These are phyloP conservation scores for Trifolium subterraneum DNA, from an alignment of 306 rosid genomes.

Conservation along the genomic window DNA sequence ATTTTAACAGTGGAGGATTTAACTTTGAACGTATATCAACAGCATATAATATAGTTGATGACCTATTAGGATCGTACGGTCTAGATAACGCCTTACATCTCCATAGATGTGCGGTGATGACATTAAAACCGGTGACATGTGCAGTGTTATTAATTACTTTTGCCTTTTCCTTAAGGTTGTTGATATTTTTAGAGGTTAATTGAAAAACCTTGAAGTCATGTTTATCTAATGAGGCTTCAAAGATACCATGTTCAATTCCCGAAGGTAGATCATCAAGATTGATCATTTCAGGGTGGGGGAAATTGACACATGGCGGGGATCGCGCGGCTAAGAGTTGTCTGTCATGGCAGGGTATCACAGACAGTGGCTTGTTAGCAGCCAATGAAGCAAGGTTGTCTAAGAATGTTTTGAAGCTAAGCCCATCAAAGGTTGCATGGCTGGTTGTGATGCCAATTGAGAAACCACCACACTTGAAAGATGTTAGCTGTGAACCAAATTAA, in stretches of 20 bases:
- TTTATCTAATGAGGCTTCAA: conserved; percentile 57
- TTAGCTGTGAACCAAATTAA: conserved; percentile 32
- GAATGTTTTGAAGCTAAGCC: conserved; percentile 66
- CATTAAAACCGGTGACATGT: conserved; percentile 56
- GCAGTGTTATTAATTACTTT: not conserved
- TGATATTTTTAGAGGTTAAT: conserved; percentile 46
- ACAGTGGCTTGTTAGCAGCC: conserved; percentile 57
- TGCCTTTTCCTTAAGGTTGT: conserved; percentile 59
- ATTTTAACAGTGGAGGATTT: conserved; percentile 54
- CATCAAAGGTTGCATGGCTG: conserved; percentile 65
- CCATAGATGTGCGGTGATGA: conserved; percentile 68
- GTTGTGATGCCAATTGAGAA: conserved; percentile 66
- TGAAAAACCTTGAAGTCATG: conserved; percentile 58
- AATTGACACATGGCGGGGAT: conserved; percentile 69
- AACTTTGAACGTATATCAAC: conserved; percentile 63
- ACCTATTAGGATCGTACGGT: conserved; percentile 32
- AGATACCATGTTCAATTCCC: conserved; percentile 44
- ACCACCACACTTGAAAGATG: conserved; percentile 77
- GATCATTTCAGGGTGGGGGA: conserved; percentile 69
- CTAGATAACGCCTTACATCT: conserved; percentile 68
- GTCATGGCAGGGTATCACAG: conserved; percentile 54
- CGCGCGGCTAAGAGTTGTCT: conserved; percentile 73
- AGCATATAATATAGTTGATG: conserved; percentile 63
- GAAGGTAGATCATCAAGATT: conserved; percentile 35
- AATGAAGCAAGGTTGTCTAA: conserved; percentile 70